These are phyloP conservation scores for Venustampulla echinocandica DNA, from an alignment of 495 filamentous ascomycete species.

Conservation along the genomic window DNA sequence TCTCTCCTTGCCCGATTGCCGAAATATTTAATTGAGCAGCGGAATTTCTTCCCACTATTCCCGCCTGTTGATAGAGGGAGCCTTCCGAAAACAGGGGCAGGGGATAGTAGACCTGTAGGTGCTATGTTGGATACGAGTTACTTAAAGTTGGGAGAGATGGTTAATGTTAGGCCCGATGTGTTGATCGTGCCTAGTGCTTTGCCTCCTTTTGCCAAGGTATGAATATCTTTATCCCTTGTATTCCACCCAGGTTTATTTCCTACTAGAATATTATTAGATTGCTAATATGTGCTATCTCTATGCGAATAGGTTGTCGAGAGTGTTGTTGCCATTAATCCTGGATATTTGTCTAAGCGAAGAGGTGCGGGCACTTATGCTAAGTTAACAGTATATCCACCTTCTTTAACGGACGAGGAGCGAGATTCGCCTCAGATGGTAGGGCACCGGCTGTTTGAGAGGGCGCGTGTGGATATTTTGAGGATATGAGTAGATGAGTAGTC, in stretches of 20 bases:
- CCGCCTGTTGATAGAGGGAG: constrained; percentile 61
- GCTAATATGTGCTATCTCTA: background rate
- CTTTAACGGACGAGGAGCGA: constrained; percentile 49
- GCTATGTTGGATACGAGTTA: constrained; percentile 73
- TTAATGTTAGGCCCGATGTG: constrained; percentile 76
- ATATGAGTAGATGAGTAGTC: constrained; percentile 40
- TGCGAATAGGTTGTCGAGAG: constrained; percentile 56
- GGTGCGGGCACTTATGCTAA: constrained; percentile 74
- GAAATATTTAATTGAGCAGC: constrained; percentile 72
- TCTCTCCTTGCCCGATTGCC: constrained; percentile 54
- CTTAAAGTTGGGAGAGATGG: constrained; percentile 82
- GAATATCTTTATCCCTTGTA: constrained; percentile 11
- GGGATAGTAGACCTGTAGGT: constrained; percentile 54
- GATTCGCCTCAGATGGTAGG: constrained; percentile 19
- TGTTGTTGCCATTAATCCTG: constrained; percentile 81
- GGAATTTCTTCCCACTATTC: constrained; percentile 83
- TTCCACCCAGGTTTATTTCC: background rate
- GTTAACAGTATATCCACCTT: constrained; percentile 59
- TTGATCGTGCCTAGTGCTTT: constrained; percentile 75
- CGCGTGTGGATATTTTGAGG: constrained; percentile 75
- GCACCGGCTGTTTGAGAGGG: constrained; percentile 72
- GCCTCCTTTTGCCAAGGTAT: constrained; percentile 78
- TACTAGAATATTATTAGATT: background rate
- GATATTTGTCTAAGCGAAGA: constrained; percentile 72
- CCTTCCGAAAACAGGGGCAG: constrained; percentile 53